Evolutionary conservation across 176 grass and related monocot genomes (phyloP).

Genomic region (Oryza coarctata): DNA sequence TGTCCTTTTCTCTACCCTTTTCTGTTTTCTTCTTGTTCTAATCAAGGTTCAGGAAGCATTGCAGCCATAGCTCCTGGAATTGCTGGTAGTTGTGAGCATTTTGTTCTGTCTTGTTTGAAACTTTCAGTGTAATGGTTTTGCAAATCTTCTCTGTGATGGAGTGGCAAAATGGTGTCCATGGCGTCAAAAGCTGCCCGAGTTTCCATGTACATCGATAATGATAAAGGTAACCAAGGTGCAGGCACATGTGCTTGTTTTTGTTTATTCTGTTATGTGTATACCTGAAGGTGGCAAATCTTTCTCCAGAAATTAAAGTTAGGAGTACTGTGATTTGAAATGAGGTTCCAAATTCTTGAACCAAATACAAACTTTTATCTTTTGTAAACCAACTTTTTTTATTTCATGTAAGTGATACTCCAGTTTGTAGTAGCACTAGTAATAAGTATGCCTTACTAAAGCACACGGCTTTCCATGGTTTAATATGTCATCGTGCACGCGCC

Average conservation of each 20-base stretch:
- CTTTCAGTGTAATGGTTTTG: not conserved
- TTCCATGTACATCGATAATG: not conserved
- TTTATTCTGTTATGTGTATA: not conserved
- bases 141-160: not conserved
- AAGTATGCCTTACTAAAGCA: not conserved
- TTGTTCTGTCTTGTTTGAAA: not conserved
- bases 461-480: not conserved
- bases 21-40: not conserved
- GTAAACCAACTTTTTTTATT: not conserved
- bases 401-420: not conserved
- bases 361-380: not conserved
- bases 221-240: constrained; percentile 19
- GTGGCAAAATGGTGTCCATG: not conserved
- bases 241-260: not conserved
- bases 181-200: constrained; percentile 1
- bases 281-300: not conserved
- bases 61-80: constrained; percentile 27
- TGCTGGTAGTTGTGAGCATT: constrained; percentile 28
- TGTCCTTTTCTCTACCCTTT: constrained; percentile 15
- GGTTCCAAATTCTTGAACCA: not conserved
- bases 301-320: not conserved
- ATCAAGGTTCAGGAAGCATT: constrained; percentile 16
- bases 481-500: not conserved
- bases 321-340: not conserved
- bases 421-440: too few relatives aligned